Base-by-base conservation (phyloP, 2,329 filamentous ascomycete species). In the Neofusicoccum laricinum region DNA sequence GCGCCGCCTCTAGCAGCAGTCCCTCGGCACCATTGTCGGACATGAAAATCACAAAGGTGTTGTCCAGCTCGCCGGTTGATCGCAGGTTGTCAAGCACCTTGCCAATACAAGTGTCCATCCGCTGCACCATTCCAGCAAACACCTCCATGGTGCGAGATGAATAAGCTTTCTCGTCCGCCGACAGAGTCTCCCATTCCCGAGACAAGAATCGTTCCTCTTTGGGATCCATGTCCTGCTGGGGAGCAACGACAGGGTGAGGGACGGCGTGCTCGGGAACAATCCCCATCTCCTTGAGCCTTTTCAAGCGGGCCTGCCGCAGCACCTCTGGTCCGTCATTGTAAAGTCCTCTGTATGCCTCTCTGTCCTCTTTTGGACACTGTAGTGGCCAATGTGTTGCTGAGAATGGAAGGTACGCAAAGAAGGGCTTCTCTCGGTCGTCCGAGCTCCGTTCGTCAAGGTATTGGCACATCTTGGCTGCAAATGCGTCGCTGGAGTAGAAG, bases 21-120 rank as follows among this genome's bases (percentile, higher is more conserved):
- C 76, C 76, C 64, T 78, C 76, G 32, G 76, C 76, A 4, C 76
- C 76, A 43, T 78, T 77, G 65, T 77, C 76, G 40, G 71, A 74
- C 74, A 77, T 77, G 68, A 78, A 77, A 8, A 76, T 58, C n/a
- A 77, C 68, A 53, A 77, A 70, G 1, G 76, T 77, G 64, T 78
- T 74, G 55, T 77, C 75, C 10, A 73, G 68, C 62, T 78, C 74
- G 3, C 69, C 69, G 2, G 67, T 73, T 11, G 70, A 57, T 41
- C 70, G 66, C 12, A 77, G 68, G 43, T 76, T 68, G 14, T 70
- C 66, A 2, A 77, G 43, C 1, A 77, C 71, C n/a, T 70, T 69
- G 14, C 75, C 75, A 46, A 78, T 69, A 19, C 73, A 70, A 4
- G 58, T 53, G 63, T 77, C 76, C 59, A 77, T 76, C 3, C 68